These are phyloP conservation scores for Diaporthe helianthi DNA, from an alignment of 2,329 filamentous ascomycete species.

Conservation along the genomic window DNA sequence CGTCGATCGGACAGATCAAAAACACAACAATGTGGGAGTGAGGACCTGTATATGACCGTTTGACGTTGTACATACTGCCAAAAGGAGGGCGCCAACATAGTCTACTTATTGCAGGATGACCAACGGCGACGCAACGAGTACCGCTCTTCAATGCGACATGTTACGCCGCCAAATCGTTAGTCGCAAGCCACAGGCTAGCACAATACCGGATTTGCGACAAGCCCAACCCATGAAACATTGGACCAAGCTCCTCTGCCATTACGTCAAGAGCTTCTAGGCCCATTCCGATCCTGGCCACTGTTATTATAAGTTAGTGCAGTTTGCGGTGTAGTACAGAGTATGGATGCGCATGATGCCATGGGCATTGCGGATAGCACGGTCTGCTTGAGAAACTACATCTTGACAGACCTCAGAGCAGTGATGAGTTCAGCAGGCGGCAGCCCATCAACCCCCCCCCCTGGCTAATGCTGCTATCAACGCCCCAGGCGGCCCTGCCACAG, in stretches of 20 bases:
- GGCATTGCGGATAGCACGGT: not conserved
- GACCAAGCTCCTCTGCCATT: constrained; percentile 18
- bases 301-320: not conserved
- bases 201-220: constrained; percentile 31
- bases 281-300: not conserved
- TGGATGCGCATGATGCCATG: too few relatives aligned
- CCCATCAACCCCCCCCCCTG: not conserved
- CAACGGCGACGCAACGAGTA: constrained; percentile 2
- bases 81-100: constrained; percentile 24
- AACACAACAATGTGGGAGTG: not conserved
- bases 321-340: not conserved
- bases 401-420: not conserved
- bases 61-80: constrained; percentile 3
- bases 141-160: not conserved
- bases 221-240: constrained; percentile 23
- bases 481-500: constrained; percentile 12
- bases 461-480: too few relatives aligned
- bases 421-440: constrained; percentile 17
- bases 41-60: constrained; percentile 18
- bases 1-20: not conserved
- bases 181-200: not conserved
- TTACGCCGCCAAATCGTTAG: constrained; percentile 6
- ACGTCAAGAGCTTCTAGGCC: constrained; percentile 24
- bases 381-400: not conserved
- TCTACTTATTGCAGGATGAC: not conserved